A percentile compares a stretch with the other conserved stretches of the same genome.
These are phyloP conservation scores for Boletus rufocinnamomeus DNA, from an alignment of 768 basidiomycete genomes.

Conservation along the genomic window DNA sequence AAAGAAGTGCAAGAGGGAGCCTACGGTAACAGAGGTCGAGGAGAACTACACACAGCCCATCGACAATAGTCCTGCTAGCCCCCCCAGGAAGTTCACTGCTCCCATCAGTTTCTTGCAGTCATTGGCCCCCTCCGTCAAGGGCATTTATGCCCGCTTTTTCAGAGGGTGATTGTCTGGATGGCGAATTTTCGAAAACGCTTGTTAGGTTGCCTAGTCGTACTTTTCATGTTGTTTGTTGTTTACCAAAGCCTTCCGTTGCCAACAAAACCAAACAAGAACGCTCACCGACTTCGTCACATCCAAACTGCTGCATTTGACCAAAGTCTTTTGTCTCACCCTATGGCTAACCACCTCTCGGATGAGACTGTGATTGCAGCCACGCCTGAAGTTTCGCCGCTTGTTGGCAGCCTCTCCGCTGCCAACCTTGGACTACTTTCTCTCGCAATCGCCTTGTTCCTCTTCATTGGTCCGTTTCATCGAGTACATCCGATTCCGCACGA, in stretches of 20 bases:
- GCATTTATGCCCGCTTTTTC: constrained; percentile 5
- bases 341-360: constrained; percentile 13
- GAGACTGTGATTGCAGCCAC: constrained; percentile 11
- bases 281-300: neutral
- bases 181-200: neutral
- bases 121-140: neutral
- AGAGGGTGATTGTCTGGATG: neutral
- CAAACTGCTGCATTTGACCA: neutral
- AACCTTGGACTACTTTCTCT: constrained; percentile 46
- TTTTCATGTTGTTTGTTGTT: constrained; percentile 14
- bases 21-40: neutral
- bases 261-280: constrained; percentile 27
- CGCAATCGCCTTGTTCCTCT: constrained; percentile 42
- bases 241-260: constrained; percentile 10
- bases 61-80: neutral
- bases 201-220: neutral
- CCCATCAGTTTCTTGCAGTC: constrained; percentile 5
- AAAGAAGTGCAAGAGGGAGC: neutral
- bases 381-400: constrained; percentile 41
- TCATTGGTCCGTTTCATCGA: constrained; percentile 42
- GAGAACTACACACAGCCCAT: too few relatives aligned
- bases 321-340: neutral
- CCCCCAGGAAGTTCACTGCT: neutral
- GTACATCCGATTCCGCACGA: neutral
- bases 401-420: constrained; percentile 40